Conservation (phyloP, 1,284 basidiomycete genomes). For the Thelephora terrestris region DNA sequence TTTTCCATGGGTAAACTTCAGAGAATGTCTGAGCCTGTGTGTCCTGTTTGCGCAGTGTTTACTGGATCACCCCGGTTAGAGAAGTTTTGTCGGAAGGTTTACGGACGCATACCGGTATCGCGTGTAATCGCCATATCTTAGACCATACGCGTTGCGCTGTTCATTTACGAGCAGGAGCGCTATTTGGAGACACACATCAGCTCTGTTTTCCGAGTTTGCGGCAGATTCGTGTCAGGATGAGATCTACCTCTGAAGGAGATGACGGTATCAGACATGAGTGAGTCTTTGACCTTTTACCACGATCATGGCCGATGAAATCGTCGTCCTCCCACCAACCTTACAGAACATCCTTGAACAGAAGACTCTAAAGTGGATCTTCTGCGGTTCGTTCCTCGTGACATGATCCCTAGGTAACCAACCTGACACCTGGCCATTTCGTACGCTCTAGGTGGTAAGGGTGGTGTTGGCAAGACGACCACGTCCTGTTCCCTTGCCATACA, state of each 20-base stretch:
- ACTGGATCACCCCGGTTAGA: constrained; percentile 27
- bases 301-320: constrained; percentile 38
- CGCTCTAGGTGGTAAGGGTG: constrained; percentile 80
- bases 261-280: constrained; percentile 16
- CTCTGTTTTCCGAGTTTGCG: not conserved
- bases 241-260: constrained; percentile 28
- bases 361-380: constrained; percentile 92
- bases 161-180: constrained; percentile 80
- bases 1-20: constrained; percentile 83
- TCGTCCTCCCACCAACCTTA: constrained; percentile 59
- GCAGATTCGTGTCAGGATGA: not conserved
- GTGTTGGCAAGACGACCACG: constrained; percentile 94
- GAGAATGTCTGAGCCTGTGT: constrained; percentile 75
- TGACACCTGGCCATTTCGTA: constrained; percentile 4
- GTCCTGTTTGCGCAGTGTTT: constrained; percentile 88
- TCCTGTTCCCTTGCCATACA: constrained; percentile 95
- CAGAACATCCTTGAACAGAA: constrained; percentile 88
- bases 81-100: not conserved
- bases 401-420: constrained; percentile 6
- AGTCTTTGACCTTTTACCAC: not conserved
- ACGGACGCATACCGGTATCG: constrained; percentile 59
- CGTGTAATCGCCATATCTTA: constrained; percentile 81
- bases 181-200: constrained; percentile 21
- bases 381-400: constrained; percentile 46
- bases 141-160: constrained; percentile 84